Evolutionary conservation across 2,329 filamentous ascomycete genomes (phyloP), one percentile per base, ranked within the genome.

Genomic region (Rutstroemia sydowiana): DNA sequence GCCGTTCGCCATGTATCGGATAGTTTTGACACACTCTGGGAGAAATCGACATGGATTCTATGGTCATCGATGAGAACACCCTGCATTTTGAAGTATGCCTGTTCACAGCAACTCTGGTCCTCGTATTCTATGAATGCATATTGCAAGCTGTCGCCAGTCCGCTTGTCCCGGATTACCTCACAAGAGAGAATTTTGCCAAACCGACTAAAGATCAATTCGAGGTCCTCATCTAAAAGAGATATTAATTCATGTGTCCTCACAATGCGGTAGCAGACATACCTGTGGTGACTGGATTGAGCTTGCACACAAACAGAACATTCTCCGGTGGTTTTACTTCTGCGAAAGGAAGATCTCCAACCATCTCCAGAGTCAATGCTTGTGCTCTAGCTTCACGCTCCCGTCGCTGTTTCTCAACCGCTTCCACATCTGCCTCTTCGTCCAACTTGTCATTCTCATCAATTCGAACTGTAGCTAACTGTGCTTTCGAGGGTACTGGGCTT

Each of bases 71-170:
- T 97, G 51, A 98, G 73, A 1, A 97, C 92, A 2, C 86, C 89
- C 68, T 98, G 90, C 93, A 98, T 98, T 72, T 98, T 98, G 73
- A 95, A 93, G 65, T 96, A 98, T 2, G 93, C 93, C 48, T 88
- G 82, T 70, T 98, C 93, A 68, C 93, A 97, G 48, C 92, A 87
- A 59, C 85, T 81, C 70, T 96, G 93, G 51, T 95, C 87, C 53
- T 92, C 88, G 63, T 92, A 98, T 67, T 98, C 93, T 64, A 98
- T 95, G 61, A 98, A 98, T 1, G 93, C 90, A 66, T 98, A 98
- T 68, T 98, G 93, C 45, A 98, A 72, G 64, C 89, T 95, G 70
- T 98, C 93, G 3, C 90, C 90, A 0, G 92, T 96, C 64, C 89
- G 89, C 66, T 87, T 88, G 68, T 98, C 93, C 45, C 92, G 79